Base-by-base conservation (phyloP, 1,284 basidiomycete genomes). In the Apiotrichum gracile region DNA sequence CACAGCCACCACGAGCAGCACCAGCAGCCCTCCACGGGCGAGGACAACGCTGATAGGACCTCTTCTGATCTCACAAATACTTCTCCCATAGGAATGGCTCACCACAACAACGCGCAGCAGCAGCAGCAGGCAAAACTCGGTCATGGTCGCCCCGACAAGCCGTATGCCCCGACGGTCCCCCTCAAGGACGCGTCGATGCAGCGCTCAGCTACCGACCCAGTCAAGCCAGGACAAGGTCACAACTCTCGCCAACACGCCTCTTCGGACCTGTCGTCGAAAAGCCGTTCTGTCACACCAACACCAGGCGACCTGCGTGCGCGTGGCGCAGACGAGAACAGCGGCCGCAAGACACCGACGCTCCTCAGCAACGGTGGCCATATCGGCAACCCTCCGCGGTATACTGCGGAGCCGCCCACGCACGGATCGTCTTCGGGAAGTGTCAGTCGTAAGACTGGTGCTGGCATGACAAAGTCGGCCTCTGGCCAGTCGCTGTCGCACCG, bases 361-460 rank as follows among this genome's bases (percentile, higher is more conserved):
- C 13, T 29, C 22, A 17, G 27, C 26, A 24, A 19, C 51, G 56
- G 8, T 16, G 12, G 19, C 17, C 16, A 17, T 50, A 59, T 17
- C 44, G 51, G 5, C 53, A 68, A 2, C 12, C 58, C 64, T 8
- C 57, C 54, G 24, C n/a, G n/a, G n/a, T n/a, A n/a, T n/a, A n/a
- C n/a, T n/a, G n/a, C n/a, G n/a, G n/a, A n/a, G n/a, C n/a, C n/a
- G n/a, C n/a, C n/a, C n/a, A n/a, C 19, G 29, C 43, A 31, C 27
- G 21, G 43, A 45, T 33, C 29, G 5, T 10, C 29, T 21, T n/a
- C n/a, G n/a, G n/a, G n/a, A n/a, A 19, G 7, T 13, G 9, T 14
- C 10, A 17, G 41, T 43, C 43, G 43, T 21, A 43, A 43, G 26
- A 31, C 26, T 4, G 42, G 17, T 4, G 19, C 37, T 1, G 37